These are phyloP conservation scores for Rosa hybrid DNA, from an alignment of 331 rosid genomes.

Conservation along the genomic window DNA sequence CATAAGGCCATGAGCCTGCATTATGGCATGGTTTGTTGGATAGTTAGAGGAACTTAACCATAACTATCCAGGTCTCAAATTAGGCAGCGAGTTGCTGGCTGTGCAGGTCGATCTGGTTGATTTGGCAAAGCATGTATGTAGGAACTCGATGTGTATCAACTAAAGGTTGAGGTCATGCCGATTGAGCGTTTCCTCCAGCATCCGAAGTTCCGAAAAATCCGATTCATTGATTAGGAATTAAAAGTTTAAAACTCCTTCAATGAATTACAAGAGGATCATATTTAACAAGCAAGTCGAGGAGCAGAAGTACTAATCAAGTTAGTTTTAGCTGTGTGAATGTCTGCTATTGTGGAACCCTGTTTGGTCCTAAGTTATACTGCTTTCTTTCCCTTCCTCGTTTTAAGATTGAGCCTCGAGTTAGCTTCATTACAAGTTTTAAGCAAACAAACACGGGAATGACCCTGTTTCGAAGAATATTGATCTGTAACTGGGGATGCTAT, in stretches of 20 bases:
- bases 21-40: neutral
- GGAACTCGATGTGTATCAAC: neutral
- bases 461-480: neutral
- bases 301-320: no score
- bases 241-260: slow-evolving; percentile 72
- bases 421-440: neutral
- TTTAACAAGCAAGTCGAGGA: no score
- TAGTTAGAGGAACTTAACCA: neutral
- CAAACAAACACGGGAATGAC: neutral
- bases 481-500: neutral
- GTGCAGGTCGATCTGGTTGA: neutral
- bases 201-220: slow-evolving; percentile 39
- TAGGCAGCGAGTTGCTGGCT: neutral
- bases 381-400: neutral
- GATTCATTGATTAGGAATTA: slow-evolving; percentile 79
- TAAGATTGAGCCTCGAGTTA: neutral
- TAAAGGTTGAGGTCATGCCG: neutral
- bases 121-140: neutral
- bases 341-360: neutral
- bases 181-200: neutral
- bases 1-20: neutral
- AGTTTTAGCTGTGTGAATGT: neutral
- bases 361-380: neutral
- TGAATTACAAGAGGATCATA: slow-evolving; percentile 10
- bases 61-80: neutral